Conservation (phyloP, 306 rosid species). For the Begonia loranthoides region DNA sequence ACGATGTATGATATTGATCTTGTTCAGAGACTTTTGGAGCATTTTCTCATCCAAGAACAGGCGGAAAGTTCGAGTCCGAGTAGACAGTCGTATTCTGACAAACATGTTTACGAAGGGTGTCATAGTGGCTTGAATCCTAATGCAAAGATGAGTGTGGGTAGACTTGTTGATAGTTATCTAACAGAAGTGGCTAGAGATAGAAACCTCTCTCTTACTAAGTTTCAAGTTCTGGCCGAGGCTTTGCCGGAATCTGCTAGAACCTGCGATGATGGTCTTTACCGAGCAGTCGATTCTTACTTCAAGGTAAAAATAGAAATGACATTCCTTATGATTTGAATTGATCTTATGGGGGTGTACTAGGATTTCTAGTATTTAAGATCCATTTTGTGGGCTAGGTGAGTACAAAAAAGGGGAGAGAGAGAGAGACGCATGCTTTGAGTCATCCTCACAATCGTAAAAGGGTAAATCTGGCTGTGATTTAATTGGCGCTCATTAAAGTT, state of each 20-base stretch:
- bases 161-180: constrained; percentile 61
- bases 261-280: constrained; percentile 24
- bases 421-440: too few relatives aligned
- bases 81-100: constrained; percentile 39
- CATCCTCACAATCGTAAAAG: too few relatives aligned
- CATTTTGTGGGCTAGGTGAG: too few relatives aligned
- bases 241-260: constrained; percentile 23
- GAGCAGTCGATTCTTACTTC: constrained; percentile 25
- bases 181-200: constrained; percentile 46
- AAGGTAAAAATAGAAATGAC: constrained; percentile 13
- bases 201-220: constrained; percentile 32
- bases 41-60: constrained; percentile 84
- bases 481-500: too few relatives aligned
- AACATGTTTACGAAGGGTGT: constrained; percentile 23
- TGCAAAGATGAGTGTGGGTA: constrained; percentile 43
- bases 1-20: constrained; percentile 38
- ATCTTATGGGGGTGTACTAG: too few relatives aligned
- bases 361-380: too few relatives aligned
- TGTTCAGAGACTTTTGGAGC: constrained; percentile 51
- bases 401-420: too few relatives aligned
- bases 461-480: too few relatives aligned
- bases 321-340: neutral
- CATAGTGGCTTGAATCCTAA: constrained; percentile 15
- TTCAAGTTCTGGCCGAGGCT: constrained; percentile 36
- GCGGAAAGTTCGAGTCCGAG: constrained; percentile 63